phyloP scores from a whole-genome alignment of 805 yeast species.

The Ogataea paradorogensis region DNA sequence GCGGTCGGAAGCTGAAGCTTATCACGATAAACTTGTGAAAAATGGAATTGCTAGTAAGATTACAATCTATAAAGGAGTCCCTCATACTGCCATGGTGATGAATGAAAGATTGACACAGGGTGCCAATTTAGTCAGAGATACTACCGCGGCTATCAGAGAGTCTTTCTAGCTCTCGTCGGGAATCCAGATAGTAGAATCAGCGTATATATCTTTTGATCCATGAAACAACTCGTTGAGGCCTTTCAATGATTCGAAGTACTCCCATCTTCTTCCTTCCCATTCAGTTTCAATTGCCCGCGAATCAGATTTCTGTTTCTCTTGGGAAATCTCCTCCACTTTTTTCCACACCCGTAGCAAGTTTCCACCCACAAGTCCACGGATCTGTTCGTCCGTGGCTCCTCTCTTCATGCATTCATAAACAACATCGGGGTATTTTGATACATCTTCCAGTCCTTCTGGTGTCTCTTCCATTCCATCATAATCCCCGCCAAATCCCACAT shows the following conservation, averaged over 20 bases:
- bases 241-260: conserved; percentile 32
- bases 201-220: conserved; percentile 31
- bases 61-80: conserved; percentile 40
- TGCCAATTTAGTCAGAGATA: conserved; percentile 6
- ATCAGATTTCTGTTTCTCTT: background rate
- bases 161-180: conserved; percentile 2
- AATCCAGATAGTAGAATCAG: conserved; percentile 4
- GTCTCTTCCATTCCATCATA: conserved; percentile 46
- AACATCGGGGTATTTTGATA: conserved; percentile 52
- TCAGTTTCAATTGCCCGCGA: conserved; percentile 32
- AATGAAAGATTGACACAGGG: conserved; percentile 30
- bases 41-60: conserved; percentile 38
- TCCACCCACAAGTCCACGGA: conserved; percentile 1
- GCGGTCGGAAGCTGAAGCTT: conserved; percentile 42
- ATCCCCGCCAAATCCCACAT: conserved; percentile 51
- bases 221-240: conserved; percentile 38
- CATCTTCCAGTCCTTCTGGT: conserved; percentile 52
- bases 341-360: conserved; percentile 3
- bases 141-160: conserved; percentile 4
- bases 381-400: conserved; percentile 4
- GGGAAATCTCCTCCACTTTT: conserved; percentile 1
- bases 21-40: conserved; percentile 36
- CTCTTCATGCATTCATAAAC: conserved; percentile 20
- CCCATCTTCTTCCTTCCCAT: conserved; percentile 42
- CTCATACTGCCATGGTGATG: conserved; percentile 52